A percentile compares a stretch with the other conserved stretches of the same genome.
Conservation (phyloP, 345 rosid species). For the Moricandia moricandioides region DNA sequence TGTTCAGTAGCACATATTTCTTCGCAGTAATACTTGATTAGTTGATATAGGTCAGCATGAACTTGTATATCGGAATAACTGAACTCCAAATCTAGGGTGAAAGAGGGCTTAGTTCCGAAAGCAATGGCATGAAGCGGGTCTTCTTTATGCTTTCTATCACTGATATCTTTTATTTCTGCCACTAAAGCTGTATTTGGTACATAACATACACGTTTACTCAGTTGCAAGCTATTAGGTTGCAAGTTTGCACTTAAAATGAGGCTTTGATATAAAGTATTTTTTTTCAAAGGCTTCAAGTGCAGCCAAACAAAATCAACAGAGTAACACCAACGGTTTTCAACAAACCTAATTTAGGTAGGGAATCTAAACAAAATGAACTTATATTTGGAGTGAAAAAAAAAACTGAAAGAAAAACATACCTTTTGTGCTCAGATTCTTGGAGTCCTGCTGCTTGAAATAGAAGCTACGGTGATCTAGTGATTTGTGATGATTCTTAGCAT, state of each 20-base stretch:
- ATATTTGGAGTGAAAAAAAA: neutral
- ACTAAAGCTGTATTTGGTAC: conserved; percentile 57
- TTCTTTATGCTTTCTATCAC: conserved; percentile 79
- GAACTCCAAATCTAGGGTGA: conserved; percentile 70
- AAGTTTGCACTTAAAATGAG: neutral
- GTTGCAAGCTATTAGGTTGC: neutral
- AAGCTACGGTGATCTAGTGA: conserved; percentile 98
- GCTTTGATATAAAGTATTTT: neutral
- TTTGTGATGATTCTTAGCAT: conserved; percentile 92
- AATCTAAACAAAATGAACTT: neutral
- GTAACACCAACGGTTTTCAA: neutral
- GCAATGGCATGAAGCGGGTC: conserved; percentile 79
- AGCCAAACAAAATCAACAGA: neutral
- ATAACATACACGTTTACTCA: neutral
- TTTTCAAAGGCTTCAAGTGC: neutral
- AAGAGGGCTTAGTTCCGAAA: conserved; percentile 64
- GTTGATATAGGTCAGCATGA: conserved; percentile 87
- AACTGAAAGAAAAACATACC: conserved; percentile 43
- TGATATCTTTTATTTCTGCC: conserved; percentile 92
- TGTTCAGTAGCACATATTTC: conserved; percentile 89
- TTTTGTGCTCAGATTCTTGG: conserved; percentile 89
- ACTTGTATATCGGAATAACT: conserved; percentile 69
- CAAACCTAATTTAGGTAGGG: neutral
- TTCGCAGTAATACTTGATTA: conserved; percentile 86
- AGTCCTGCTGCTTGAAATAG: conserved; percentile 97